Evolutionary conservation across 768 basidiomycete species (phyloP), one percentile per base, ranked within the genome.

Genomic region (Leccinum disarticulatum): DNA sequence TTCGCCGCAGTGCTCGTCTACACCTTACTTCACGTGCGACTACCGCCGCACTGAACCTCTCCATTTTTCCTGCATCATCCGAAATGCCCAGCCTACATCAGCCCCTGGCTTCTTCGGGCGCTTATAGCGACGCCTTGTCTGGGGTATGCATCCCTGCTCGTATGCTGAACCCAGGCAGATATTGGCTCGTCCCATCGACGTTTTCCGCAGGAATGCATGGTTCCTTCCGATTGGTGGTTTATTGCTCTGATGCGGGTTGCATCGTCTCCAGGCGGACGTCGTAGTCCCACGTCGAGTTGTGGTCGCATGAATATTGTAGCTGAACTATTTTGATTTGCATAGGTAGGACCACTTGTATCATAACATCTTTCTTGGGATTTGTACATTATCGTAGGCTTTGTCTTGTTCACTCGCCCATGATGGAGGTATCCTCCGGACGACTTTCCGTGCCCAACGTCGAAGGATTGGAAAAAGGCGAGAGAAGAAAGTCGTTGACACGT

Each of bases 141-240:
- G 94, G 95, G 0, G 92, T 89, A 0, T 80, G 79, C 36, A 89
- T 83, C 6, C 79, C 83, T 1, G 77, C 77, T 36, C 73, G 81
- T 6, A 75, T 78, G 15, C 58, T 92, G 47, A 76, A 77, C 25
- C 51, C 68, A 27, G 92, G 91, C 19, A 83, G 79, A 60, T 95
- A 95, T 72, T 80, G 86, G 63, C 71, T 88, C 19, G 78, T 95
- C 1, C 88, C 90, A 1, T 91, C 88, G 9, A 90, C 89, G 1
- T 91, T 86, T 70, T 77, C 80, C n/a, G 77, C 84, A 1, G 87
- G 84, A 2, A 73, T 84, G 1, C 77, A 80, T 36, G 78, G 76
- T 2, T 77, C 72, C 22, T 95, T 91, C 66, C 79, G 79, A 65
- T 57, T 93, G 59, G 71, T 87, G 17, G 73, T 88, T 6, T 88